Evolutionary conservation across 2,329 filamentous ascomycete genomes (phyloP).

Genomic region (Talaromyces sp.): DNA sequence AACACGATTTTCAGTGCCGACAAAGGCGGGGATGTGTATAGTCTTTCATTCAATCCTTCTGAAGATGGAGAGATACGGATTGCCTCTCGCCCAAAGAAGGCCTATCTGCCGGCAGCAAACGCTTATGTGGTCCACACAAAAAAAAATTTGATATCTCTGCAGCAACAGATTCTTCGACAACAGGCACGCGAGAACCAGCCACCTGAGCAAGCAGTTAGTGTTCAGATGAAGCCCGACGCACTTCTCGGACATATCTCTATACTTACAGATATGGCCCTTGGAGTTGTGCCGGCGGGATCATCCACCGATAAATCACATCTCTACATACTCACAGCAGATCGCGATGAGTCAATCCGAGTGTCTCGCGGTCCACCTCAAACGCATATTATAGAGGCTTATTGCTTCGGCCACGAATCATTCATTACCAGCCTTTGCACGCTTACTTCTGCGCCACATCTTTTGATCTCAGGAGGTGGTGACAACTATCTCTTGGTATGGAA

Average conservation of each 20-base stretch:
- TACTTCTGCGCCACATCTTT: constrained; percentile 48
- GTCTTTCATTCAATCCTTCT: constrained; percentile 63
- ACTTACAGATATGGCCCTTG: constrained; percentile 69
- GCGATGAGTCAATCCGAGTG: constrained; percentile 81
- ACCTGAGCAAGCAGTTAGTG: constrained; percentile 28
- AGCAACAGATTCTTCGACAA: constrained; percentile 49
- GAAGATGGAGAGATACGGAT: constrained; percentile 12
- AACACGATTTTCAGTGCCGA: constrained; percentile 76
- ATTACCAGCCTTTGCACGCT: constrained; percentile 71
- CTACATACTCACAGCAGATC: constrained; percentile 64
- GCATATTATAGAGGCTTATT: constrained; percentile 84
- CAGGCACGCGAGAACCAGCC: constrained; percentile 31
- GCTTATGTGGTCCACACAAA: constrained; percentile 58
- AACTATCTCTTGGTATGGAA: constrained; percentile 74
- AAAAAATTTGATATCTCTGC: constrained; percentile 54
- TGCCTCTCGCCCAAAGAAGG: constrained; percentile 20
- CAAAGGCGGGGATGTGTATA: constrained; percentile 96
- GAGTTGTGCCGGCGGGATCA: constrained; percentile 42
- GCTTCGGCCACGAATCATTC: constrained; percentile 82
- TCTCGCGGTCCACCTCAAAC: constrained; percentile 76
- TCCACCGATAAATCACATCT: constrained; percentile 45
- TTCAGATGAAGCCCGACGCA: constrained; percentile 67
- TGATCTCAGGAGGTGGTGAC: constrained; percentile 87
- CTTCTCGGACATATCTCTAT: constrained; percentile 93
- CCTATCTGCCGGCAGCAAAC: constrained; percentile 50